These are phyloP conservation scores for Leccinum sublutescens DNA, from an alignment of 768 basidiomycete genomes.

Conservation along the genomic window DNA sequence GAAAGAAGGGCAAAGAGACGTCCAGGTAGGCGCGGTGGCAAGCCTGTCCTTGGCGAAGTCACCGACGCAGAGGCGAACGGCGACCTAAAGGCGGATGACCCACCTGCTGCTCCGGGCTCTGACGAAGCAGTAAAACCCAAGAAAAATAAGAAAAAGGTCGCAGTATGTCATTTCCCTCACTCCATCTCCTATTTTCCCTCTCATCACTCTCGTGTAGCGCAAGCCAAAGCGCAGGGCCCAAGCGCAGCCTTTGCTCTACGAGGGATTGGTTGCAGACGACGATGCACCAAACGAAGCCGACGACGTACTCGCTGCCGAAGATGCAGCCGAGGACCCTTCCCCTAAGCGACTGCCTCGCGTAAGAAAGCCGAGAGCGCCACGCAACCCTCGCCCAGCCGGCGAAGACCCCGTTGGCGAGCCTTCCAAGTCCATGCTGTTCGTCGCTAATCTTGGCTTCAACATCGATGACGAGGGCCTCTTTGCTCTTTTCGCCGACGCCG, in stretches of 20 bases:
- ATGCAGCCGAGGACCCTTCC: slow-evolving; percentile 37
- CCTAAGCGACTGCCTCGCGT: slow-evolving; percentile 43
- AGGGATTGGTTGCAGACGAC: slow-evolving; percentile 19
- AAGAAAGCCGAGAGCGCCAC: slow-evolving; percentile 59
- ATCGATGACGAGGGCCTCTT: slow-evolving; percentile 82
- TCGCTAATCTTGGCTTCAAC: slow-evolving; percentile 96
- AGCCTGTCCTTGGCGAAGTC: slow-evolving; percentile 85
- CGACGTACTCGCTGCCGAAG: slow-evolving; percentile 37
- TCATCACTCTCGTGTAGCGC: slow-evolving; percentile 42
- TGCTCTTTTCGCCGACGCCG: slow-evolving; percentile 83
- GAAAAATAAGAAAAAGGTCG: slow-evolving; percentile 77
- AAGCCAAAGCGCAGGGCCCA: slow-evolving; percentile 41
- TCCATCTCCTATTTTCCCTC: neutral
- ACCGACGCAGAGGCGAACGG: slow-evolving; percentile 88
- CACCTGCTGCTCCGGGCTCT: slow-evolving; percentile 45
- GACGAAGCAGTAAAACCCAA: slow-evolving; percentile 64
- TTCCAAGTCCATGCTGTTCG: slow-evolving; percentile 87
- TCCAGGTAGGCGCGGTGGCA: slow-evolving; percentile 82
- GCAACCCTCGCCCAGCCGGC: slow-evolving; percentile 65
- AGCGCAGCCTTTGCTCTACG: no score
- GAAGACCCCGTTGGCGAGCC: slow-evolving; percentile 87
- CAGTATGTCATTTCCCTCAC: slow-evolving; percentile 37
- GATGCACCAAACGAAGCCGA: slow-evolving; percentile 30
- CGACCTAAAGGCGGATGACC: slow-evolving; percentile 61
- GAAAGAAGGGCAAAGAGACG: slow-evolving; percentile 78